Evolutionary conservation across 2,329 filamentous ascomycete genomes (phyloP), one percentile per base, ranked within the genome.

Genomic region (Neonectria punicea): DNA sequence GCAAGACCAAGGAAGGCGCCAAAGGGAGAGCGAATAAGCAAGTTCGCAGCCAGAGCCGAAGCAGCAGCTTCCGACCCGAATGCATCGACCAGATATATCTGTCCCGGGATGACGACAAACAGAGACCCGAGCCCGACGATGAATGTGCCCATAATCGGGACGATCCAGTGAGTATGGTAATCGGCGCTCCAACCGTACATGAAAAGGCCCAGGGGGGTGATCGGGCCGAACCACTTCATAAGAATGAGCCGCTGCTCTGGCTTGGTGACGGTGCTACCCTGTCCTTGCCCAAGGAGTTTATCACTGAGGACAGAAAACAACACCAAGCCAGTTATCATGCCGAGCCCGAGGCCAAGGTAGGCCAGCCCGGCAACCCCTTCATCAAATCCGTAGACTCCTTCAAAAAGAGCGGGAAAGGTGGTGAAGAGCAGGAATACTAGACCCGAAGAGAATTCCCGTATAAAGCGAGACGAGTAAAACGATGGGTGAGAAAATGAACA

Each of bases 181-280:
- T 88, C 78, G 0, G 85, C 83, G 2, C 82, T 79, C 87, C 87
- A 90, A 43, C 88, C 87, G 72, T 89, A 90, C 73, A 84, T 82
- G 66, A 89, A 83, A 0, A 90, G 78, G 0, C 86, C 83, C 2
- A 83, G 68, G 0, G 88, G 86, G 1, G 89, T 82, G 39, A 87
- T 79, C 2, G 87, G 70, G 0, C 82, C 81, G 1, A 85, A 85
- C 13, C 85, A 79, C 57, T 89, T 83, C 79, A 90, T 87, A 0
- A 86, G 80, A 0, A 86, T 85, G 0, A 87, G 75, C 0, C 85
- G 80, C 67, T 82, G 82, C 66, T 87, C 86, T 0, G 85, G 83
- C 5, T 50, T 58, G 1, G 56, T 28, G 18, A 46, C 41, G 2
- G 16, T 55, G 16, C 22, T 7, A 3, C 25, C 36, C 1, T 50